phyloP scores from a whole-genome alignment of 2,329 filamentous ascomycete species.

The Hymenotorrendiella dingleyae region DNA sequence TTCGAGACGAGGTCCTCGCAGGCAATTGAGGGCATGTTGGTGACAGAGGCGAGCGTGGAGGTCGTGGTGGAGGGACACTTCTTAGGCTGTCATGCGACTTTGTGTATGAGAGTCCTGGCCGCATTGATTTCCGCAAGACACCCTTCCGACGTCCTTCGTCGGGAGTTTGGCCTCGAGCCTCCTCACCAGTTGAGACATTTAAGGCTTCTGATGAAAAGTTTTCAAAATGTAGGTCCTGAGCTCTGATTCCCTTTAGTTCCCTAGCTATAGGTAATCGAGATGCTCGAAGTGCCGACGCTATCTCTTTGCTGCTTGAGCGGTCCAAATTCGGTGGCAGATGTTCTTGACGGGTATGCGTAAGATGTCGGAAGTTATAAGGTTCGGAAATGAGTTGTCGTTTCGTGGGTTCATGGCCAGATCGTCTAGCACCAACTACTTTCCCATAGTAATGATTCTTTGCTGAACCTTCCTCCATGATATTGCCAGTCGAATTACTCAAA shows the following conservation, averaged over 20 bases:
- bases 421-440: slow-evolving; percentile 5
- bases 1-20: slow-evolving; percentile 50
- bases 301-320: slow-evolving; percentile 35
- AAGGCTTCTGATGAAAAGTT: slow-evolving; percentile 44
- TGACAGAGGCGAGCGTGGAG: slow-evolving; percentile 41
- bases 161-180: slow-evolving; percentile 9
- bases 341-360: slow-evolving; percentile 51
- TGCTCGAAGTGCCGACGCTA: slow-evolving; percentile 36
- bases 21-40: slow-evolving; percentile 40
- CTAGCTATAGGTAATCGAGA: slow-evolving; percentile 33
- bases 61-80: slow-evolving; percentile 41
- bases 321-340: slow-evolving; percentile 38
- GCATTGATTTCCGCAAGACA: slow-evolving; percentile 16
- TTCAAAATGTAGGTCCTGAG: slow-evolving; percentile 40
- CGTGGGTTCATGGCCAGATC: slow-evolving; percentile 2
- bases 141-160: slow-evolving; percentile 13
- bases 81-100: slow-evolving; percentile 37
- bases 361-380: slow-evolving; percentile 62
- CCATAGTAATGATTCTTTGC: slow-evolving; percentile 22
- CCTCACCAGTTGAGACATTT: slow-evolving; percentile 16
- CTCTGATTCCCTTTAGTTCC: slow-evolving; percentile 34
- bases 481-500: slow-evolving; percentile 10
- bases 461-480: slow-evolving; percentile 13
- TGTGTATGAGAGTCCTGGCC: slow-evolving; percentile 27
- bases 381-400: slow-evolving; percentile 43